Conservation (phyloP, 495 filamentous ascomycete species). For the Chaetomium tenue region DNA sequence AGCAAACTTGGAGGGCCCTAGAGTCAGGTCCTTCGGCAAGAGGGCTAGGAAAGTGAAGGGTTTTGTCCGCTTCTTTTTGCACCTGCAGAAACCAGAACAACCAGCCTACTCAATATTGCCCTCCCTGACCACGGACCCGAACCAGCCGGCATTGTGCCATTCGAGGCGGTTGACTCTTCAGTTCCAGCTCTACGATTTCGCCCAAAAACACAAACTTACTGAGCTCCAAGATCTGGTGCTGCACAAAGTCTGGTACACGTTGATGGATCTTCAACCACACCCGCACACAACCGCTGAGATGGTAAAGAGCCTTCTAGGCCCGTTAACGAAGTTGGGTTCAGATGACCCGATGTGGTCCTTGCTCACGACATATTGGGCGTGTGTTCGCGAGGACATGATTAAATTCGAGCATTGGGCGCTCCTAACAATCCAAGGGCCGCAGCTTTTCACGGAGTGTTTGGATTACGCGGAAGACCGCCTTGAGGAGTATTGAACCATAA, state of each 20-base stretch:
- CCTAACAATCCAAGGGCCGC: too few relatives aligned
- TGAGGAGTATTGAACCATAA: too few relatives aligned
- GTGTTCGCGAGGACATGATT: not conserved
- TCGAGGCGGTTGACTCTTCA: not conserved
- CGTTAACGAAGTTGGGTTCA: not conserved
- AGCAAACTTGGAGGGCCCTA: too few relatives aligned
- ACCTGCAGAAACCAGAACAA: too few relatives aligned
- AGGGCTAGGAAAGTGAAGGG: too few relatives aligned
- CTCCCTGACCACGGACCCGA: too few relatives aligned
- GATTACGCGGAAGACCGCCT: too few relatives aligned
- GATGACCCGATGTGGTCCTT: not conserved
- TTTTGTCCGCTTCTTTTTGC: too few relatives aligned
- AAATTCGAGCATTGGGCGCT: not conserved
- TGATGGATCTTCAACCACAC: not conserved
- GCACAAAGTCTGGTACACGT: not conserved
- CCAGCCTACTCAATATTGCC: not conserved
- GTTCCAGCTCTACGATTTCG: not conserved
- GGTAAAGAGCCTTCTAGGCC: not conserved
- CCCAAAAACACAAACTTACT: not conserved
- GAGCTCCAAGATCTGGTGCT: not conserved
- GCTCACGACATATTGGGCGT: not conserved
- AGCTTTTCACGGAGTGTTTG: too few relatives aligned
- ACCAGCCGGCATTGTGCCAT: not conserved
- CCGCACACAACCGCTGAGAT: not conserved
- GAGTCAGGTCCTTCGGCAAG: too few relatives aligned